These are phyloP conservation scores for Juncus effusus DNA, from an alignment of 176 grass and related monocot genomes.

Conservation along the genomic window DNA sequence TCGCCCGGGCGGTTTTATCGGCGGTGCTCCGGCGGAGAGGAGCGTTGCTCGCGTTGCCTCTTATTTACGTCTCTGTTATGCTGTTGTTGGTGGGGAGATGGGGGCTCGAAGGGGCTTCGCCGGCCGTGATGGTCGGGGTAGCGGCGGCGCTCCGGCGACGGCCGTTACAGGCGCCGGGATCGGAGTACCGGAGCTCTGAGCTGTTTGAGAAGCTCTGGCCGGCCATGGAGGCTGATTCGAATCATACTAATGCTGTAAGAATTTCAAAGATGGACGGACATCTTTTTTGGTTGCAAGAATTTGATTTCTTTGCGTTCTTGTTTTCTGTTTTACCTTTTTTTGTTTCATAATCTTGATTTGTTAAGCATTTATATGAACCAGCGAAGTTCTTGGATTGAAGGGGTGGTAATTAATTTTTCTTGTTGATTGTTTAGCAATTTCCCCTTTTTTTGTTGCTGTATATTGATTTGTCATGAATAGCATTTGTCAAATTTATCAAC, in stretches of 20 bases:
- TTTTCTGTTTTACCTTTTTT: slow-evolving; percentile 15
- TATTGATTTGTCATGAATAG: neutral
- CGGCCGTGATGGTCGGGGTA: slow-evolving; percentile 28
- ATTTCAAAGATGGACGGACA: neutral
- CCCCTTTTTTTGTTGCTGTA: neutral
- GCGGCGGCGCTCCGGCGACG: slow-evolving; percentile 18
- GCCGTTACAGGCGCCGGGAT: slow-evolving; percentile 42
- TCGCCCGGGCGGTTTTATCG: slow-evolving; percentile 20
- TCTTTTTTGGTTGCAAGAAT: slow-evolving; percentile 7
- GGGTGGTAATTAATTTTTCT: neutral
- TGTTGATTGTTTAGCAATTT: neutral
- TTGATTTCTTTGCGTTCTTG: neutral
- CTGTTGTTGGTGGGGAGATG: slow-evolving; percentile 36
- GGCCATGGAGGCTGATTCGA: slow-evolving; percentile 46
- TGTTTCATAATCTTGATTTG: slow-evolving; percentile 3
- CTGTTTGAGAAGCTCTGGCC: slow-evolving; percentile 75
- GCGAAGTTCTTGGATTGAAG: no score
- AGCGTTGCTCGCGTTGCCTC: slow-evolving; percentile 44
- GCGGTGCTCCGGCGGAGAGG: slow-evolving; percentile 36
- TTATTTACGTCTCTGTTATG: slow-evolving; percentile 47
- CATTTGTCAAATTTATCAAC: slow-evolving; percentile 1
- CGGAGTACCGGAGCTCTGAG: slow-evolving; percentile 68
- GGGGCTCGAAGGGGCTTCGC: slow-evolving; percentile 19
- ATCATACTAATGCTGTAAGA: slow-evolving; percentile 31
- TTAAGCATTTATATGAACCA: no score